A percentile compares a stretch with the other conserved stretches of the same genome.
These are phyloP conservation scores for Penicillium alfredii DNA, from an alignment of 495 filamentous ascomycete genomes.

Conservation along the genomic window DNA sequence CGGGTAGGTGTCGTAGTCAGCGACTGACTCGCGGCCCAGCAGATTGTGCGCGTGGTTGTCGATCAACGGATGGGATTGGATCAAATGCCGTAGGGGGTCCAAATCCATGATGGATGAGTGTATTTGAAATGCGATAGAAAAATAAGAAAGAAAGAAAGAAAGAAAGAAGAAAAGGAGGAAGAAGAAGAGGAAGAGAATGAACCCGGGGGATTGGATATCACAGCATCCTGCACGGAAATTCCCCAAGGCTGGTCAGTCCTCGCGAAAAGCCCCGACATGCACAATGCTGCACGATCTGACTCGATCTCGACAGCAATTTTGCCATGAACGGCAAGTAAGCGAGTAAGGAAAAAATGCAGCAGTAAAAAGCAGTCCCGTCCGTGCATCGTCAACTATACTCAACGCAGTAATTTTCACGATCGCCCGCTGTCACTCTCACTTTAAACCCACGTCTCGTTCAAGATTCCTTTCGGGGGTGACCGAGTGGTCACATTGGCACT, in stretches of 20 bases:
- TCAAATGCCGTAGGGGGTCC: slow-evolving; percentile 38
- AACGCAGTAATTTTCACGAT: slow-evolving; percentile 17
- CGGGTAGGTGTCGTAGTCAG: slow-evolving; percentile 35
- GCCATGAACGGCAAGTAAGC: no score
- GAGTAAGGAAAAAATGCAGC: no score
- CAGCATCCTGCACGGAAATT: not conserved
- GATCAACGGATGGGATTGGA: slow-evolving; percentile 69
- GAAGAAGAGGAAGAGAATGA: not conserved
- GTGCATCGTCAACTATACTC: slow-evolving; percentile 11
- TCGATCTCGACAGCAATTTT: no score
- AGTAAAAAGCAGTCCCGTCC: slow-evolving; percentile 1
- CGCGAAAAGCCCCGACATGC: no score
- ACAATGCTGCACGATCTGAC: no score
- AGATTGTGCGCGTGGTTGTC: slow-evolving; percentile 88
- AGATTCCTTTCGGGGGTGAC: not conserved
- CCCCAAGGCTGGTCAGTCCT: not conserved
- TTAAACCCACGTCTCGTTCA: not conserved
- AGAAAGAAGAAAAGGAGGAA: slow-evolving; percentile 2
- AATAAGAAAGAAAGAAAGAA: no score
- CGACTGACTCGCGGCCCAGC: slow-evolving; percentile 37
- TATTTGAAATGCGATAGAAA: no score
- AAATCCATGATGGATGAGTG: slow-evolving; percentile 31
- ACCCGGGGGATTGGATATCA: not conserved
- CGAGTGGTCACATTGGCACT: not conserved
- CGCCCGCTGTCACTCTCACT: not conserved